Evolutionary conservation across 331 rosid genomes (phyloP).

Genomic region (Malus hybrid): DNA sequence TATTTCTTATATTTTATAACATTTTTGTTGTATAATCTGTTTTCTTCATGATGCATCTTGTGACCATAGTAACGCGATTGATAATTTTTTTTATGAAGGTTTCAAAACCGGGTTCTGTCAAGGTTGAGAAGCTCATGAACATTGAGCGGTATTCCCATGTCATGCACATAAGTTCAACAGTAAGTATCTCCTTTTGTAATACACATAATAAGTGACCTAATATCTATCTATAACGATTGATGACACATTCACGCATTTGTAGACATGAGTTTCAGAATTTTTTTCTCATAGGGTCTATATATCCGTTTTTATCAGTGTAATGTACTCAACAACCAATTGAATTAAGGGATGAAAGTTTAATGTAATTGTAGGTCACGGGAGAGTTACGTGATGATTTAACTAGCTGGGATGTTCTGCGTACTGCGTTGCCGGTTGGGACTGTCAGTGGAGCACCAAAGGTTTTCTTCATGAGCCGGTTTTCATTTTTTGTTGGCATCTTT

Average conservation of each 20-base stretch:
- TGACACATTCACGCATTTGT: not conserved
- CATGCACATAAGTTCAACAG: slow-evolving; percentile 98
- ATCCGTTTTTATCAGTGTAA: not conserved
- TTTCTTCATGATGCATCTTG: not conserved
- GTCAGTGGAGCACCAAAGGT: slow-evolving; percentile 99
- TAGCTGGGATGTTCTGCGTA: slow-evolving; percentile 90
- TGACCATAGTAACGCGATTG: not conserved
- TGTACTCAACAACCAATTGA: not conserved
- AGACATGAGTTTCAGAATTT: not conserved
- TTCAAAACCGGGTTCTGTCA: slow-evolving; percentile 77
- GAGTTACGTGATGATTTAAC: slow-evolving; percentile 65
- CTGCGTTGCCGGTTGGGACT: slow-evolving; percentile 92
- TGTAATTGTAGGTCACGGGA: slow-evolving; percentile 72
- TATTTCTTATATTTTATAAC: not conserved
- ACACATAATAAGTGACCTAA: not conserved
- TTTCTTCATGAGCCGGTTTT: slow-evolving; percentile 5
- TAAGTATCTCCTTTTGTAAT: slow-evolving; percentile 19
- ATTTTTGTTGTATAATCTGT: not conserved
- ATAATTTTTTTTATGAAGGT: slow-evolving; percentile 41
- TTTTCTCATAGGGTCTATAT: not conserved
- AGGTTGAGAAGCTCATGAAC: slow-evolving; percentile 84
- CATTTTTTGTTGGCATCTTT: not conserved
- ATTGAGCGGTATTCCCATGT: slow-evolving; percentile 94
- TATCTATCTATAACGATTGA: not conserved
- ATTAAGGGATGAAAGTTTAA: not conserved